Conservation (phyloP, 2,329 filamentous ascomycete species). For the Lecanicillium sp. region DNA sequence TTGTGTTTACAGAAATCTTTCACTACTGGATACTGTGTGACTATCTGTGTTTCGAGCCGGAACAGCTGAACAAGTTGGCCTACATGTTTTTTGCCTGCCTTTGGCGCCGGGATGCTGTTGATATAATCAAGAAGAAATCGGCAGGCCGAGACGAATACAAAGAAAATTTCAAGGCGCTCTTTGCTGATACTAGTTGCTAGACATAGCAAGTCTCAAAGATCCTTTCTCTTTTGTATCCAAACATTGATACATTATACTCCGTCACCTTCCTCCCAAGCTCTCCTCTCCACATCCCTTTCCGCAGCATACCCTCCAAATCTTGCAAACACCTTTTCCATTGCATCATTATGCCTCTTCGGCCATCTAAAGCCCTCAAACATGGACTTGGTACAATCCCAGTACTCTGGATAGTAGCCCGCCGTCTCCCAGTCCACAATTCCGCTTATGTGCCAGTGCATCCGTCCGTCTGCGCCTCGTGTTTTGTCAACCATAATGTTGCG, state of each 20-base stretch:
- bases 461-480: background rate
- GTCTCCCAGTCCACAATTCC: conserved; percentile 44
- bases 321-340: conserved; percentile 17
- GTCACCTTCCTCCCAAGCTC: conserved; percentile 17
- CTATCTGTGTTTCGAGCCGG: conserved; percentile 11
- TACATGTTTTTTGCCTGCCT: conserved; percentile 15
- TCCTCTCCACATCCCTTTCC: conserved; percentile 20
- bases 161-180: too few species aligned
- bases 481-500: conserved; percentile 29
- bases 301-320: conserved; percentile 19
- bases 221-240: too few species aligned
- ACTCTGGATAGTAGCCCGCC: conserved; percentile 39
- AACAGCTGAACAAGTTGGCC: conserved; percentile 13
- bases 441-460: conserved; percentile 20
- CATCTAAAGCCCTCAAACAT: conserved; percentile 19
- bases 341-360: conserved; percentile 14
- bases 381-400: conserved; percentile 32
- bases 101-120: conserved; percentile 4
- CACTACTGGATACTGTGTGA: conserved; percentile 13
- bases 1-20: conserved; percentile 14
- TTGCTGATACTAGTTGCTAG: too few species aligned
- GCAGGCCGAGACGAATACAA: too few species aligned
- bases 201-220: too few species aligned
- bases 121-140: conserved; percentile 15
- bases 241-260: conserved; percentile 1